Evolutionary conservation across 2,329 filamentous ascomycete genomes (phyloP).

Genomic region (Neofusicoccum kwambonambiense): DNA sequence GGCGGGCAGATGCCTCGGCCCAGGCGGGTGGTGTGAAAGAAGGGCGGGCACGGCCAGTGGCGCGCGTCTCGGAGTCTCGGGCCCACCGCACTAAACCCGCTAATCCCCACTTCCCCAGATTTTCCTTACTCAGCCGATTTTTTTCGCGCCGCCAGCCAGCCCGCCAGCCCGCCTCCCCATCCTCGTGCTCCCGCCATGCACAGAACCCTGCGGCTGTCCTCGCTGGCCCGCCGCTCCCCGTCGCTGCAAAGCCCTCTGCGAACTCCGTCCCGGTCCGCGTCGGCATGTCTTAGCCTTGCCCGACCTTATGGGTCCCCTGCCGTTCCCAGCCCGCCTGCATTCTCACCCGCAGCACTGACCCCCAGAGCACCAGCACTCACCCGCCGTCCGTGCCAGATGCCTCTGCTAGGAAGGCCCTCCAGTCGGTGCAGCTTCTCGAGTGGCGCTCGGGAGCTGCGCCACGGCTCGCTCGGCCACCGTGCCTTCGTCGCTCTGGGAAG

Average conservation of each 20-base stretch:
- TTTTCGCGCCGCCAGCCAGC: not conserved
- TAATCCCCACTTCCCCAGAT: constrained; percentile 6
- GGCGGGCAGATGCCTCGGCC: constrained; percentile 10
- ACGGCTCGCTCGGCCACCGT: not conserved
- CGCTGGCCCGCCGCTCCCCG: not conserved
- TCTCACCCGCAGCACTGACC: not conserved
- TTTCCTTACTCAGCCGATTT: constrained; percentile 1
- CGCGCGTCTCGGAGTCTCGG: not conserved
- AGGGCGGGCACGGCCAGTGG: not conserved
- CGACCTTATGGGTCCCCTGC: not conserved
- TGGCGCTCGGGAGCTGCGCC: not conserved
- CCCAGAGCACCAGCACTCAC: not conserved
- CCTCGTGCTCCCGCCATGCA: not conserved
- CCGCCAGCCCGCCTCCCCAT: not conserved
- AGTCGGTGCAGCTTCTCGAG: not conserved
- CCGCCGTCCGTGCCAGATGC: not conserved
- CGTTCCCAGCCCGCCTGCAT: not conserved
- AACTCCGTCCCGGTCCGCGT: not conserved
- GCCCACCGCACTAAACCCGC: not conserved
- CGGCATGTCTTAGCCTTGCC: not conserved
- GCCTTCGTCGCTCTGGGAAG: constrained; percentile 89
- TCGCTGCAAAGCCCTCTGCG: not conserved
- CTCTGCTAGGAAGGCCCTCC: not conserved
- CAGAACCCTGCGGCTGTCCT: not conserved
- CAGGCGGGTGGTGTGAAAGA: not conserved